Evolutionary conservation across 768 basidiomycete genomes (phyloP), one percentile per base, ranked within the genome.

Genomic region (Naganishia antarctica): DNA sequence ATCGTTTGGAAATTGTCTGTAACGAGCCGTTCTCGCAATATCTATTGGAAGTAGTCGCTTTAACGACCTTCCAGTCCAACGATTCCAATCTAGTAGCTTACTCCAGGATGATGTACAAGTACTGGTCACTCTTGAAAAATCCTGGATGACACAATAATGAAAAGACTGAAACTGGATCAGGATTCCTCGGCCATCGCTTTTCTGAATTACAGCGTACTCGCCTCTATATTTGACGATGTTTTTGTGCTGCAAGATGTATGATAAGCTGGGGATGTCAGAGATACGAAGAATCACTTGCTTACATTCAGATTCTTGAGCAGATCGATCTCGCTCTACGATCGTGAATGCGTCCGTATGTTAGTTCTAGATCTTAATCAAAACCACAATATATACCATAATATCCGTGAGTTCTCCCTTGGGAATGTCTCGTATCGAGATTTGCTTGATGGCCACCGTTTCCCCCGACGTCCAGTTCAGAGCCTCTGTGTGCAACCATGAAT

Each of bases 1-100:
- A 99, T 50, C 89, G 86, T 78, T 97, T 97, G 78, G 87, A 87
- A 71, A 98, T 96, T 65, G 87, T 89, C 75, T 94, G 90, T 8
- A 99, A 81, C 5, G 91, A 96, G 18, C 96, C 96, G 73, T 99
- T 99, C 82, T 99, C 96, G 80, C 96, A 98, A 75, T 93, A 94
- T 72, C 89, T 88, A 60, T 11, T 25, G 60, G 45, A 29, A 8
- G 1, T 26, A 58, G 46, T 37, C 5, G 28, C 21, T 1, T 47
- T 18, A 16, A 26, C 48, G 44, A 45, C 44, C 23, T 41, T n/a
- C 21, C 28, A 29, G 2, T 21, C 18, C 59, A 8, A n/a, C 7
- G 8, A 9, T 9, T n/a, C 15, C 37, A 29, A 1, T 4, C 11
- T 23, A 59, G 18, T 21, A 26, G 80, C 86, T 59, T 73, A 91